phyloP scores from a whole-genome alignment of 108 stramenopile genomes.

The Nitzschia putrida region DNA sequence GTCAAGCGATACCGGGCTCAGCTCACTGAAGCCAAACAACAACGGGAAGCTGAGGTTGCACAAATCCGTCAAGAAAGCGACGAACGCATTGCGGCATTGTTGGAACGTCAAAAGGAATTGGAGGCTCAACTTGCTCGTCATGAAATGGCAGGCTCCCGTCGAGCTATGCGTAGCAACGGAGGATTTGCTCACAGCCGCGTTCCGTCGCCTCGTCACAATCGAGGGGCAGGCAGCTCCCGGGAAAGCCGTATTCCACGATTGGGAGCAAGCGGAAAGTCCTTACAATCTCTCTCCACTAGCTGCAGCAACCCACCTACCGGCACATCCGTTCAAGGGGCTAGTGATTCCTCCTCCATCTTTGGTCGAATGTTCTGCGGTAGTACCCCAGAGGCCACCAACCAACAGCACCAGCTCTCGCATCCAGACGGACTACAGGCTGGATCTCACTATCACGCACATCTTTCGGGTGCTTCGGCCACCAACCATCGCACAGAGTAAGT shows the following conservation, averaged over 20 bases:
- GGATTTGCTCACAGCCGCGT: conserved; percentile 7
- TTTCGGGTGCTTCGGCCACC: too few relatives aligned
- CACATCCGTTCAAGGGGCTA: background rate
- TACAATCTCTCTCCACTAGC: background rate
- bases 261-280: background rate
- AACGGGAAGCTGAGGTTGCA: conserved; percentile 12
- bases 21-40: conserved; percentile 19
- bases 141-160: background rate
- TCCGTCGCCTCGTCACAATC: conserved; percentile 2
- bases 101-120: conserved; percentile 7
- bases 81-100: background rate
- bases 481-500: too few relatives aligned
- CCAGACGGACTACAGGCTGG: too few relatives aligned
- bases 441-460: too few relatives aligned
- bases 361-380: background rate
- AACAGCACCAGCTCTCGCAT: too few relatives aligned
- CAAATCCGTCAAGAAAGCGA: conserved; percentile 14
- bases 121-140: conserved; percentile 9
- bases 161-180: conserved; percentile 10
- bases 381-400: background rate
- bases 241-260: conserved; percentile 4
- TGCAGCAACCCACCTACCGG: background rate
- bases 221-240: background rate
- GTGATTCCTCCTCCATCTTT: background rate
- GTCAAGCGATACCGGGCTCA: conserved; percentile 25